Evolutionary conservation across 768 basidiomycete species (phyloP), one percentile per base, ranked within the genome.

Genomic region (Pulveroboletus frians): DNA sequence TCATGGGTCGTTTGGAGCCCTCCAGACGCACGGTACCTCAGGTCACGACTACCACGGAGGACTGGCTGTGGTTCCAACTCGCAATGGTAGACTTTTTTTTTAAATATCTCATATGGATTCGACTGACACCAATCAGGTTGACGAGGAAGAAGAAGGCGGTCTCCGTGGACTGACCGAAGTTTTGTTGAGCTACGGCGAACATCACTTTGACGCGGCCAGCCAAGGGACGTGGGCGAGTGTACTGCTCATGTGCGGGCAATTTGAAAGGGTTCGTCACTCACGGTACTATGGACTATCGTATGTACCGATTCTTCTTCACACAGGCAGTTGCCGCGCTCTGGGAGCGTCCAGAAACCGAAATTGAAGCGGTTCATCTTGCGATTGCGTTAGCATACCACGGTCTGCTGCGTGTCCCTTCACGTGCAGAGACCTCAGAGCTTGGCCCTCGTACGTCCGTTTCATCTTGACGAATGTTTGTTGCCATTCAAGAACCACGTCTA

Each of bases 1-100:
- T 99, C 31, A 87, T 97, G 76, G 95, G 92, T 38, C 88, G 88
- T 59, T 78, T 95, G 45, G 96, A 99, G 57, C 82, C 92, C 2
- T 69, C 79, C 5, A 76, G 88, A 48, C 78, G 92, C 41, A 86
- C 81, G 58, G 84, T 94, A 3, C 78, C 83, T 5, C 80, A 84
- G 35, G 92, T 97, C 5, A 97, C 93, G 0, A 79, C 79, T 9
- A 94, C 93, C 1, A 93, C 91, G 2, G 96, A 97, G 65, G 96
- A 99, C 67, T 99, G 95, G 95, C 73, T 97, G 31, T 99, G 95
- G 95, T 85, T 94, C 74, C 94, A 99, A 70, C 77, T 98, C 13
- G 77, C 85, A 1, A 87, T 97, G 81, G 88, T 83, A 41, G 13
- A 32, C 47, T 0, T 14, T 34, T 48, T 26, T 35, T 5, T 29